Conservation (phyloP, 2,329 filamentous ascomycete genomes). For the Xylariaceae sp. region DNA sequence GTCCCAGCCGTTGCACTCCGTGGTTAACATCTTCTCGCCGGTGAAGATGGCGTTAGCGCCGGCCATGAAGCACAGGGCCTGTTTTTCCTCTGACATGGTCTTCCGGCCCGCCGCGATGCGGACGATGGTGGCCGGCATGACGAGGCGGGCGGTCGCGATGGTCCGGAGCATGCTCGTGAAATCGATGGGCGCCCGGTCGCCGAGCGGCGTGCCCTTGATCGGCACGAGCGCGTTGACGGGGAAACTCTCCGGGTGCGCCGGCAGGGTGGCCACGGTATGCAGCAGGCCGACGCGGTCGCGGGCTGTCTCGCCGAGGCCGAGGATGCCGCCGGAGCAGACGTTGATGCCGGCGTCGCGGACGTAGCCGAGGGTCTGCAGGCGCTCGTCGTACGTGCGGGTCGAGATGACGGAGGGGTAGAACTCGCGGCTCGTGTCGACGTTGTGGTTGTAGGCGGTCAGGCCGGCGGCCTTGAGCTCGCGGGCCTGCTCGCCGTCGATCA, state of each 20-base stretch:
- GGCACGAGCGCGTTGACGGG: constrained; percentile 90
- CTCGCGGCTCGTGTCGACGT: constrained; percentile 86
- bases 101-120: constrained; percentile 83
- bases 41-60: constrained; percentile 95
- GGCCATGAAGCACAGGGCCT: constrained; percentile 86
- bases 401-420: constrained; percentile 87
- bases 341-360: constrained; percentile 86
- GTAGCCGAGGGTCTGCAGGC: constrained; percentile 75
- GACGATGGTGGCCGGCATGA: constrained; percentile 86
- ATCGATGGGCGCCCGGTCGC: constrained; percentile 70
- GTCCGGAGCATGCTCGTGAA: constrained; percentile 82
- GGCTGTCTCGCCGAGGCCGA: constrained; percentile 79
- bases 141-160: constrained; percentile 78
- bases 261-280: constrained; percentile 79
- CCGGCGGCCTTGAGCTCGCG: constrained; percentile 81
- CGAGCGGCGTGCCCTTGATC: constrained; percentile 86
- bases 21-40: constrained; percentile 94
- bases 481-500: constrained; percentile 83
- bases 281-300: constrained; percentile 82
- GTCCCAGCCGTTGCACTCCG: constrained; percentile 88
- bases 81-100: constrained; percentile 84
- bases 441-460: constrained; percentile 92
- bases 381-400: constrained; percentile 84
- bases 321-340: constrained; percentile 86
- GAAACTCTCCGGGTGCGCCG: constrained; percentile 84